Base-by-base conservation (phyloP, 805 yeast genomes). In the Wickerhamomyces bovis region DNA sequence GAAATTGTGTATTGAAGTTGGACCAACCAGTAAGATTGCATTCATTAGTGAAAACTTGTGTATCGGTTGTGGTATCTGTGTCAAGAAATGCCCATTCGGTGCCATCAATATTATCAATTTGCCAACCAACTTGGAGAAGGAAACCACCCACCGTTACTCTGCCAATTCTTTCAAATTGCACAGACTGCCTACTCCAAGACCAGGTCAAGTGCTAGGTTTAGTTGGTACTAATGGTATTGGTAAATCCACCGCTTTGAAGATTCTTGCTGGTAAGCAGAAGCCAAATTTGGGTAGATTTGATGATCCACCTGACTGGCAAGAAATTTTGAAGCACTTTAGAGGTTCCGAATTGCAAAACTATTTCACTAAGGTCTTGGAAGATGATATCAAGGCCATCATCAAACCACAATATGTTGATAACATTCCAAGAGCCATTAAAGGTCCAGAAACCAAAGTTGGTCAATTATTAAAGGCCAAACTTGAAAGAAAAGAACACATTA, bases 161-260 rank as follows among this genome's bases (percentile, higher is more conserved):
- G 99, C 98, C 46, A 94, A 94, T 69, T 88, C 97, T 46, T 94
- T 94, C 81, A 94, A 94, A 69, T 78, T 94, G 63, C 99, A 94
- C 68, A 80, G 99, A 69, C 76, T 94, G 61, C 99, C 99, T 22
- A 90, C 96, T 47, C 99, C 99, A 53, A 86, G 99, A 71, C 98
- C 99, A 2, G 98, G 98, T 51, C 99, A 94, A 72, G 99, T 94
- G 26, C 76, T 94, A 54, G 99, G 99, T 57, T 78, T 94, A 56
- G 99, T 94, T 44, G 99, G 99, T 62, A 88, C 97, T 51, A 94
- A 94, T 75, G 99, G 99, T 89, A 94, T 94, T 63, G 99, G 99
- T 62, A 94, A 94, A 67, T 86, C 96, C 12, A 94, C 99, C 18
- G 99, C 99, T 9, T 77, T 94, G 65, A 94, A 94, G 72, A 90